Evolutionary conservation across 108 stramenopile genomes (phyloP), one percentile per base, ranked within the genome.

Genomic region (Schizochytrium sp.): DNA sequence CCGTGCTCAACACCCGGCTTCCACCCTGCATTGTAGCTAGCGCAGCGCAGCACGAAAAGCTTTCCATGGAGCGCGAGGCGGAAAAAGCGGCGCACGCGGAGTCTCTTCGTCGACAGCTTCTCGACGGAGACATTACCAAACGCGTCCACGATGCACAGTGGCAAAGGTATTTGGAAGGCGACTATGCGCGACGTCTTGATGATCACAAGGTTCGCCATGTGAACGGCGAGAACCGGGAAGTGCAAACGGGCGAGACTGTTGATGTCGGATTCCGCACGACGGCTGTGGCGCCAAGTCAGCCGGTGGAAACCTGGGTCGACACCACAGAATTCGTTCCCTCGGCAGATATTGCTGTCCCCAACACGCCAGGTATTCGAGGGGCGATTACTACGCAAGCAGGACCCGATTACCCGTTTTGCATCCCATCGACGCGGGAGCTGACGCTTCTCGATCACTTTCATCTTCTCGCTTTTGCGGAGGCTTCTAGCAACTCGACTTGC

Each of bases 241-340:
- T 92, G 47, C 94, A 94, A 71, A 94, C 94, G 10, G 94, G 94
- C 6, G 94, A 94, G 60, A 41, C 25, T 43, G 5, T 87, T 57
- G 51, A 88, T 47, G 92, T 93, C 88, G 95, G 95, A 5, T 95
- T 95, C 90, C 91, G 95, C 12, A 95, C 95, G 10, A 89, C 95
- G 12, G 58, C 76, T 87, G 6, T 92, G 57, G 89, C 89, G 47
- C 60, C 51, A 58, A 18, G 71, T 87, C 47, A 87, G 90, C 14
- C 41, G 28, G 71, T 88, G 51, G 76, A 91, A 29, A 43, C 53
- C 43, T 69, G 12, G 48, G 89, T 90, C 21, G 92, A 93, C 21
- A 60, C 92, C 4, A 58, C 5, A 19, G 53, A 91, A 14, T 95
- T 95, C 72, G 59, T 60, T 12, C 94, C 95, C 2, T 91, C 91